A percentile compares a stretch with the other conserved stretches of the same genome.
Conservation (phyloP, 345 rosid genomes). For the Moricandia arvensis region DNA sequence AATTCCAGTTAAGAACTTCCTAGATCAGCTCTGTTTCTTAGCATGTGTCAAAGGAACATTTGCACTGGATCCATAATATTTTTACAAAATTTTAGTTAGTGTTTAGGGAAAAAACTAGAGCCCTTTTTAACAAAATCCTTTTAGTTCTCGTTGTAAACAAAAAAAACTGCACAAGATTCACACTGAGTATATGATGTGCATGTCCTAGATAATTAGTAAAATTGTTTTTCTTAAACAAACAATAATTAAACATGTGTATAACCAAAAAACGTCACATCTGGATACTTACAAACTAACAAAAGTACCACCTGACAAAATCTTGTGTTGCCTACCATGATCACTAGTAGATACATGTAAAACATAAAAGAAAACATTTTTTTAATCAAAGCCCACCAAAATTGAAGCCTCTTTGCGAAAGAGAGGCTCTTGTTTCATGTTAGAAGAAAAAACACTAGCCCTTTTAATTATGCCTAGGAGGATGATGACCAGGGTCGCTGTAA, state of each 20-base stretch:
- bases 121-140: no score
- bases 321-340: slow-evolving; percentile 17
- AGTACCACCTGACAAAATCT: neutral
- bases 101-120: no score
- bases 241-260: neutral
- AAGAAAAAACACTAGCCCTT: neutral
- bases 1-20: neutral
- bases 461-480: slow-evolving; percentile 41
- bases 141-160: no score
- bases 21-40: no score
- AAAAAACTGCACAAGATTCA: no score
- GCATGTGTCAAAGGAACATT: no score
- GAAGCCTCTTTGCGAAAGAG: slow-evolving; percentile 18
- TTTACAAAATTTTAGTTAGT: no score
- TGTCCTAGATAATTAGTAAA: neutral
- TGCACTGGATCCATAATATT: no score
- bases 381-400: slow-evolving; percentile 15
- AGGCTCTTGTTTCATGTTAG: slow-evolving; percentile 2
- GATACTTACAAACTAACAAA: slow-evolving; percentile 25
- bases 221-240: neutral
- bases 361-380: neutral
- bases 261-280: slow-evolving; percentile 11
- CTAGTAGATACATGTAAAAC: slow-evolving; percentile 13
- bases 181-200: no score
- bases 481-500: slow-evolving; percentile 34